Evolutionary conservation across 2,329 filamentous ascomycete genomes (phyloP), one percentile per base, ranked within the genome.

Genomic region (Verticillium longisporum): DNA sequence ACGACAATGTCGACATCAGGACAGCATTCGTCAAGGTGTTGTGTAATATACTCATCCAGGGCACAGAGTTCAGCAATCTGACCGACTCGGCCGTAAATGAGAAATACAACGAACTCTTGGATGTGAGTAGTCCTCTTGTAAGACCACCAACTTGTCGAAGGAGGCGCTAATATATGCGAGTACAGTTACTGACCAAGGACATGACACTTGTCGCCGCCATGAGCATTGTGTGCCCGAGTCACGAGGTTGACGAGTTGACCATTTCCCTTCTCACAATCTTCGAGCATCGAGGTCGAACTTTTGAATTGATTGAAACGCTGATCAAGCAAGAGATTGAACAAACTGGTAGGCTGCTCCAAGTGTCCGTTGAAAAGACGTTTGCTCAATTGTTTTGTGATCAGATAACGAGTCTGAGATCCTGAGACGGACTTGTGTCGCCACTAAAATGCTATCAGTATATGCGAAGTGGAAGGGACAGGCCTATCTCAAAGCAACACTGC

Each of bases 1-100:
- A 90, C 67, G 86, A 88, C 66, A 88, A 88, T 66, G 77, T 87
- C 36, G 86, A 89, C 66, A 88, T 89, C 61, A 80, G 87, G 59
- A 88, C 86, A 5, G 87, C 87, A 1, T 89, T 90, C 68, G 83
- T 90, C 62, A 87, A 86, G 65, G 87, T 90, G 15, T 77, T 90
- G 6, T 88, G 86, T 69, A 89, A 89, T 68, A 89, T 90, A 59
- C 72, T 90, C 15, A 81, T 88, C n/a, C 87, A 89, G 68, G 87
- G 87, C 38, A 88, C 87, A 1, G 87, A 90, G 69, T 89, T 90
- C 68, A 88, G 83, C 68, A 88, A 86, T 60, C 71, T 90, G 34
- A 88, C 86, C 1, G 87, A 90, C 70, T 81, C 83, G 13, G 85
- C 86, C 15, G 84, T 89, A 14, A 88, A 81, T 65, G 86, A 89